Evolutionary conservation across 345 rosid species (phyloP), one percentile per base, ranked within the genome.

Genomic region (Lepidium didymum): DNA sequence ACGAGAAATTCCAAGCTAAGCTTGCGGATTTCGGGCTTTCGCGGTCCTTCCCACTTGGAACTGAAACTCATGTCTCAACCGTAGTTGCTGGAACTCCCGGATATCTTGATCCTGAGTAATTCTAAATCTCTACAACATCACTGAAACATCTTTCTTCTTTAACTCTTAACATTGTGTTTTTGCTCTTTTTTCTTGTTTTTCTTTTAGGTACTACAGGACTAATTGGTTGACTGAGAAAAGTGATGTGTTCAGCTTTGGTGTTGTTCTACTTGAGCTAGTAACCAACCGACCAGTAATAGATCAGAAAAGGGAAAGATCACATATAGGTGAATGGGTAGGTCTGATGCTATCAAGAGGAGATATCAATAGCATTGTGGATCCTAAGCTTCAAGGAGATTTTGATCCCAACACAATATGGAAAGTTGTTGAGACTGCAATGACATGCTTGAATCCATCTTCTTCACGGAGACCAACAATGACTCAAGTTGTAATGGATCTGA

Each of bases 1-100:
- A 29, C 7, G 33, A 4, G 4, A 29, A 29, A 6, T 29, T 29
- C 7, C 33, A 29, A 6, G 33, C 33, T 29, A 29, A 29, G 59
- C 75, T 86, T 13, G 75, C 86, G 0, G 88, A 86, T 65, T 86
- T 86, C 54, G 88, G 91, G 29, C 62, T 83, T 5, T 86, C 91
- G 3, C 75, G 73, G 58, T 58, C 75, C 53, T 75, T 80, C 51
- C 71, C 81, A 21, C 53, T 67, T 33, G 85, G 78, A 35, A 74
- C 64, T 7, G 73, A 64, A 0, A 74, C 69, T 16, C 75, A 25
- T 66, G 74, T 77, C 33, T 44, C 81, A 2, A 73, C 86, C 31
- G 18, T 47, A 5, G 78, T 81, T 8, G 67, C 71, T 0, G 88
- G 91, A 51, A 86, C 91, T 3, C 66, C 75, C 1, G 90, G 87